These are phyloP conservation scores for Peronospora destructor DNA, from an alignment of 352 stramenopile genomes.

Conservation along the genomic window DNA sequence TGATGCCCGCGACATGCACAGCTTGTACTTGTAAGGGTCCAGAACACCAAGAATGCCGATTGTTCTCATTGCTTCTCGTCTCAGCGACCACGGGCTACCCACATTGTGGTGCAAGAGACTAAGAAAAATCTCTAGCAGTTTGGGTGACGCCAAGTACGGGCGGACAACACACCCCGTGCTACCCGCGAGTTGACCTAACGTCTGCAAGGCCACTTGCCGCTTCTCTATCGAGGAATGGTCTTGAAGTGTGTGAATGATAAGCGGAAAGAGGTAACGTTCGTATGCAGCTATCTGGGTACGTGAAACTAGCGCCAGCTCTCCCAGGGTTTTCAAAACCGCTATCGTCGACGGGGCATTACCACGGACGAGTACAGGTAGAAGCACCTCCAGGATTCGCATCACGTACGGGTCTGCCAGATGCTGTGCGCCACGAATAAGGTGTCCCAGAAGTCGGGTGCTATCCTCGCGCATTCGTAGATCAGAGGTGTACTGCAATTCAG, in stretches of 20 bases:
- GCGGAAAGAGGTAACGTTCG: constrained; percentile 91
- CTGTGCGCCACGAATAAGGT: constrained; percentile 78
- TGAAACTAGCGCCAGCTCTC: constrained; percentile 89
- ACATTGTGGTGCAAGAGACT: constrained; percentile 90
- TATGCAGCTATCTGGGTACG: constrained; percentile 89
- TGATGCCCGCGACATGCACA: constrained; percentile 63
- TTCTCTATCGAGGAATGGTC: constrained; percentile 95
- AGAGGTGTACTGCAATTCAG: constrained; percentile 90
- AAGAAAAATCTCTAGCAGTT: constrained; percentile 91
- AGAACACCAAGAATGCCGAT: constrained; percentile 93
- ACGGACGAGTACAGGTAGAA: constrained; percentile 83
- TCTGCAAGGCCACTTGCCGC: constrained; percentile 92
- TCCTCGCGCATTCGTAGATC: constrained; percentile 85
- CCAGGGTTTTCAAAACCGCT: constrained; percentile 72
- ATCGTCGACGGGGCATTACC: constrained; percentile 75
- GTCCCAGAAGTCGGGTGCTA: constrained; percentile 77
- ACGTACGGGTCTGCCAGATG: constrained; percentile 85
- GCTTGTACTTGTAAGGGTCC: constrained; percentile 93
- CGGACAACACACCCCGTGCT: constrained; percentile 91
- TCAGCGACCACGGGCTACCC: constrained; percentile 86
- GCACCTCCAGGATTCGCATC: constrained; percentile 59
- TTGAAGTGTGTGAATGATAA: constrained; percentile 94
- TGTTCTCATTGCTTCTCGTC: constrained; percentile 94
- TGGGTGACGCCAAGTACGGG: constrained; percentile 94
- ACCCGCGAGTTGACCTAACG: constrained; percentile 90